Evolutionary conservation across 441 rosid species (phyloP), one percentile per base, ranked within the genome.

Genomic region (Manihot esculenta): DNA sequence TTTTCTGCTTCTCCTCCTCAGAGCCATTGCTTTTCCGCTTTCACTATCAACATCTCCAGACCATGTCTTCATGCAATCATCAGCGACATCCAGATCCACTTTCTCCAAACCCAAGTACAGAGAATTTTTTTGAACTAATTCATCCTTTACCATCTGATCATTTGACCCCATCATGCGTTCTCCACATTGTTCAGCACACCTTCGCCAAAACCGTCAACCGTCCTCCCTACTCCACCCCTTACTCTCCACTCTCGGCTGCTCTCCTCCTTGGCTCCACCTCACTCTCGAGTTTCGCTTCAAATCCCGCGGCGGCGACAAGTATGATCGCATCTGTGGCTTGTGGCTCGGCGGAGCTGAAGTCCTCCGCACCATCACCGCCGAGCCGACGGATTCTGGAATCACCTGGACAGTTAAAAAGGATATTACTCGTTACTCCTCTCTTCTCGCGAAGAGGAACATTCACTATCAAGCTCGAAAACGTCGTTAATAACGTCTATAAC

Each of bases 311-410:
- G 98, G 98, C 17, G 83, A 87, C 10, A 96, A 93, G 64, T 87
- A 89, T 74, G 88, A 89, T 65, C 90, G 94, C n/a, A 86, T 91
- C 60, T 77, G 89, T 47, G 96, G 80, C 51, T 59, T 93, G 30
- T 91, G 97, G 98, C 89, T 93, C 48, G 93, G 85, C 57, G 96
- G 93, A 0, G 86, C 76, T 35, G 98, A 93, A 92, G 81, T 93
- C 3, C 84, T 93, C 69, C 88, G 97, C 3, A 89, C 97, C 58
- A 93, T 94, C 82, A 91, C 98, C 20, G 92, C 97, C 49, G 88
- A 91, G 78, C 97, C 98, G 12, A 75, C 74, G 44, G 61, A 80
- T 8, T 47, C 75, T 2, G 94, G 97, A 20, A 78, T 91, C 70
- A 89, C 86, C 87, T 91, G 96, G 96, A 79, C 57, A 10, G 85